A percentile compares a stretch with the other conserved stretches of the same genome.
phyloP scores from a whole-genome alignment of 106 monocot species.

The Ottelia alismoides region DNA sequence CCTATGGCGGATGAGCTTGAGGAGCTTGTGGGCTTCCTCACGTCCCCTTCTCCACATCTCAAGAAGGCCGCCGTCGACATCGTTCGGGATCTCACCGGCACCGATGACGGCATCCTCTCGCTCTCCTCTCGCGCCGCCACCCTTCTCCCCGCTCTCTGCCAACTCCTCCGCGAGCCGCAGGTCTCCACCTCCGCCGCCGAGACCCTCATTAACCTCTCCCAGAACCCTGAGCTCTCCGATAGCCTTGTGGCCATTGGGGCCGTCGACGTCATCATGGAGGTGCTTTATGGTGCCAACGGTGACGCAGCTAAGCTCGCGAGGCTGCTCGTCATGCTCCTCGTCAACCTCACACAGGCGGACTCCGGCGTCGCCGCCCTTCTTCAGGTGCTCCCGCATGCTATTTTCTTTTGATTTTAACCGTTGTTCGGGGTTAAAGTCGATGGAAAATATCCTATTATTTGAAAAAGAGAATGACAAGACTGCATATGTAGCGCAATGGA shows the following conservation, averaged over 20 bases:
- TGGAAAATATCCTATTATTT: no score
- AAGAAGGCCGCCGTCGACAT: constrained; percentile 70
- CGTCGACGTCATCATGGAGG: constrained; percentile 37
- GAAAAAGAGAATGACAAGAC: no score
- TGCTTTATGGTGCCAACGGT: constrained; percentile 22
- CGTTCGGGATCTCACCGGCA: constrained; percentile 68
- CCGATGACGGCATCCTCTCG: constrained; percentile 37
- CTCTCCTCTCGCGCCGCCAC: constrained; percentile 33
- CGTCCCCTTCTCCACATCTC: constrained; percentile 55
- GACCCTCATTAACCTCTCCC: constrained; percentile 77
- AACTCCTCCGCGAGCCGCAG: constrained; percentile 26
- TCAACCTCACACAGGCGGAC: constrained; percentile 77
- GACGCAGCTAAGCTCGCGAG: constrained; percentile 7
- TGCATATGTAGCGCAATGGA: no score
- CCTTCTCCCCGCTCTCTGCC: constrained; percentile 31
- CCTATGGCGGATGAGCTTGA: constrained; percentile 71
- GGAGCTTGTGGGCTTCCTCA: constrained; percentile 72
- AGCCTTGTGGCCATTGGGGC: constrained; percentile 36
- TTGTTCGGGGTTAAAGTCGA: no score
- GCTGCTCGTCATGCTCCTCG: constrained; percentile 68
- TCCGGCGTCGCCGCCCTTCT: constrained; percentile 59
- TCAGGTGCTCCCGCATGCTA: constrained; percentile 55
- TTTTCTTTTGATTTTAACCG: neutral
- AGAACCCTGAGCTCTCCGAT: constrained; percentile 27
- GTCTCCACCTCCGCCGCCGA: constrained; percentile 33